Percentiles rank a stretch among this genome's conserved stretches.
Conservation (phyloP, 495 filamentous ascomycete species). For the Aspergillus steynii region DNA sequence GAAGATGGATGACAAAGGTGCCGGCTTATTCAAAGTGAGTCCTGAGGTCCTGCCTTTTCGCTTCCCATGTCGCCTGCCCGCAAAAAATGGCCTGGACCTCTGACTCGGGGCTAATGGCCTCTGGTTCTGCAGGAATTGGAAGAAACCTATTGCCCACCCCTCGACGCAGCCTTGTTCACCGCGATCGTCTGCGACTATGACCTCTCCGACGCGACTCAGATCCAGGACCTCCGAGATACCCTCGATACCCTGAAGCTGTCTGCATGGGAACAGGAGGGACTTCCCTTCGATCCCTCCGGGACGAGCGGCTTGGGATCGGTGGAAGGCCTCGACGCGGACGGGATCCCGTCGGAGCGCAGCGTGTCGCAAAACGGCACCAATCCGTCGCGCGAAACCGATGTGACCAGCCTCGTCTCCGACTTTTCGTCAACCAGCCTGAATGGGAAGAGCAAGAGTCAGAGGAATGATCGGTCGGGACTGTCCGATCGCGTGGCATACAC, state of each 20-base stretch:
- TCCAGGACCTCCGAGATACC: slow-evolving; percentile 51
- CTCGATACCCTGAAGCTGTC: slow-evolving; percentile 59
- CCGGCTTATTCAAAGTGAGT: slow-evolving; percentile 20
- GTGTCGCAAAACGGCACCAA: slow-evolving; percentile 27
- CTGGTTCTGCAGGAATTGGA: slow-evolving; percentile 37
- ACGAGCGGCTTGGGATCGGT: slow-evolving; percentile 45
- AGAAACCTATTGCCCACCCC: slow-evolving; percentile 58
- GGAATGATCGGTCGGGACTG: slow-evolving; percentile 10
- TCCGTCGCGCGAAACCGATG: slow-evolving; percentile 44
- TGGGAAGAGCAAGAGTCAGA: slow-evolving; percentile 20
- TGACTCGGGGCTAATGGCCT: slow-evolving; percentile 1
- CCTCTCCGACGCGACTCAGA: slow-evolving; percentile 43
- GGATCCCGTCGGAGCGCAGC: slow-evolving; percentile 23
- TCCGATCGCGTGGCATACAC: slow-evolving; percentile 30
- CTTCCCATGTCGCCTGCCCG: background rate
- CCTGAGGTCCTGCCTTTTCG: background rate
- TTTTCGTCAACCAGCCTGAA: slow-evolving; percentile 23
- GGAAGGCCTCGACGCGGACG: slow-evolving; percentile 25
- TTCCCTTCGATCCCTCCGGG: slow-evolving; percentile 78
- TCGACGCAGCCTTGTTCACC: slow-evolving; percentile 63
- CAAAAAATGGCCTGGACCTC: background rate
- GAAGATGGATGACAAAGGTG: slow-evolving; percentile 30
- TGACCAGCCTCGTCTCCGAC: slow-evolving; percentile 40
- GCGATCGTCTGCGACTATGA: slow-evolving; percentile 70
- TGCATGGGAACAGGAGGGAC: slow-evolving; percentile 63